phyloP scores from a whole-genome alignment of 2,329 filamentous ascomycete genomes.

The Penicillium sp. region DNA sequence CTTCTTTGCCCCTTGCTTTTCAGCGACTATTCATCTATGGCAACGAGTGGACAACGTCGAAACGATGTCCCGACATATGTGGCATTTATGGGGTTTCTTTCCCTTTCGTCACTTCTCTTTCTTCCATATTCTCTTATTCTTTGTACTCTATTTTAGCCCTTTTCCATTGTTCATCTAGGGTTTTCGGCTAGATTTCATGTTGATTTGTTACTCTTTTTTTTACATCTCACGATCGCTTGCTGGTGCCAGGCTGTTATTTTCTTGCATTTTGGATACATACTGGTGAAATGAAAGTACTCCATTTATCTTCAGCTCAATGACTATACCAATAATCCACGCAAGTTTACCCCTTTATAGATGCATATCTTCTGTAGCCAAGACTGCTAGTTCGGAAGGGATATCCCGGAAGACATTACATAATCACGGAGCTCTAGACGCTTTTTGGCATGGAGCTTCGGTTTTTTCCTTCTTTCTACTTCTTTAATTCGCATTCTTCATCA shows the following conservation, averaged over 20 bases:
- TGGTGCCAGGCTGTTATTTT: background rate
- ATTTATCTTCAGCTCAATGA: background rate
- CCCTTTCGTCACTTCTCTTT: conserved; percentile 10
- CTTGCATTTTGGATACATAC: background rate
- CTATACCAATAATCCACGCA: background rate
- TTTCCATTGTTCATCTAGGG: conserved; percentile 1
- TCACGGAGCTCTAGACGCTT: conserved; percentile 22
- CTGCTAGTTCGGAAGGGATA: conserved; percentile 6
- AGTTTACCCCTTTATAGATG: background rate
- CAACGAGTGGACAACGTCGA: conserved; percentile 29
- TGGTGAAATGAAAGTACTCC: background rate
- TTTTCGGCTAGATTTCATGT: conserved; percentile 2
- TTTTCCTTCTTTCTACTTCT: conserved; percentile 24
- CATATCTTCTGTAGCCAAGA: background rate
- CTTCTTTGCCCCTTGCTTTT: conserved; percentile 23
- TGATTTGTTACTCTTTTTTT: background rate
- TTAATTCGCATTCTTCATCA: conserved; percentile 15
- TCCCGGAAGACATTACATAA: conserved; percentile 17
- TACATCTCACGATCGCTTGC: background rate
- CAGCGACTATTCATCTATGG: conserved; percentile 27
- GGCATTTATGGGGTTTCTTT: conserved; percentile 17
- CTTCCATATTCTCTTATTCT: conserved; percentile 1
- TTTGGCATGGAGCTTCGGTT: conserved; percentile 23
- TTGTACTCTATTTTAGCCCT: conserved; percentile 9
- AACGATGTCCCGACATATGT: conserved; percentile 26